Evolutionary conservation across 1,139 yeast species (phyloP), one percentile per base, ranked within the genome.

Genomic region (Nadsonia starkeyi-henricii): DNA sequence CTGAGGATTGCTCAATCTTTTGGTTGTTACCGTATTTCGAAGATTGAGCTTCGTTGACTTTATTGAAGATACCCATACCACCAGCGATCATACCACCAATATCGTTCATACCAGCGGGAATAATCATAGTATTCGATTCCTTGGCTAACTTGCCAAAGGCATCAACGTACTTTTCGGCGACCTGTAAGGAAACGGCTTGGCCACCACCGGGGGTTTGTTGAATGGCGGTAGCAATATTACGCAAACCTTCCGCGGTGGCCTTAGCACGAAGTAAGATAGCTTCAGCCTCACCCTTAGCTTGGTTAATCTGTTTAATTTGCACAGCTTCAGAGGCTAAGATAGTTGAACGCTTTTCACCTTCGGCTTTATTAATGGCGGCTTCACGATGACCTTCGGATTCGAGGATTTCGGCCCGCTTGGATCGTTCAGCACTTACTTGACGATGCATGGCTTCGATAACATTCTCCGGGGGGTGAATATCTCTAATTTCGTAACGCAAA

Each of bases 391-490:
- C 95, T 67, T 85, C 95, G 47, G 88, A 79, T 60, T 85, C 95
- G 62, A 85, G 73, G 55, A 85, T 85, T 62, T 84, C 91, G 2
- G 95, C 95, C 54, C 94, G 72, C 64, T 85, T 85, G 46, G 89
- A 79, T 57, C 95, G 72, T 63, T 85, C 95, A 30, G 94, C 93
- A 50, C 83, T 75, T 12, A 85, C 95, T 66, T 84, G 94, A 61
- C 91, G 76, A 64, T 85, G 94, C 95, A 85, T 85, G 42, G 94
- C 93, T 58, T 82, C 91, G 58, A 84, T 74, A n/a, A 85, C 95
- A 57, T 83, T 82, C 43, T 74, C 74, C 0, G 95, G 95, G 3
- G 95, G 95, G 59, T 85, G 89, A 51, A 85, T 85, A 61, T 85
- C 95, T 59, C 89, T 75, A 64, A 85, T 85, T 64, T 85, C 95